Base-by-base conservation (phyloP, 164 flowering plant species). In the Dillenia turbinata region DNA sequence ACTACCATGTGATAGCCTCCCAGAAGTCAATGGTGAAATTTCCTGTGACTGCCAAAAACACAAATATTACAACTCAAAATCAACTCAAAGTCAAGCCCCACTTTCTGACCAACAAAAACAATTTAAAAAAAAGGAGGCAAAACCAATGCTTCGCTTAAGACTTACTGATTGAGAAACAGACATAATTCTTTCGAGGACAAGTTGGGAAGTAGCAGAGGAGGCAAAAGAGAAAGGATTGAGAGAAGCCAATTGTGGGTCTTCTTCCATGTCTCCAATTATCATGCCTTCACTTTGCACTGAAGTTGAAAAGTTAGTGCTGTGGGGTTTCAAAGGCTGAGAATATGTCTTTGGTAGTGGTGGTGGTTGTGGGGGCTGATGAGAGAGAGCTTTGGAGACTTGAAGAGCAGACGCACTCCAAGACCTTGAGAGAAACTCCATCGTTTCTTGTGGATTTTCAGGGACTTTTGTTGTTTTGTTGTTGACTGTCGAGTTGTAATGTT, bases 111-210 rank as follows among this genome's bases (percentile, higher is more conserved):
- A 61, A 12, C 1, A 12, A 57, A 47, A 9, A 3, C 33, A 54
- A n/a, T 1, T 12, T 10, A 12, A 33, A 58, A 9, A 59, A 7
- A 8, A 16, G 1, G 3, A 49, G 17, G 3, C 5, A 33, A 26
- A 2, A 26, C 40, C 40, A 5, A 26, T 26, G 40, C 40, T 5
- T 26, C 40, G 5, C 40, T 26, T 26, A 26, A 26, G 40, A 65
- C 89, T 77, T 52, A 85, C 91, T 13, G 95, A 83, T 64, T 85
- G 97, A 13, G 95, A 85, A 26, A 26, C 40, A 26, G 40, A 26
- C 88, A 90, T 77, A 49, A 90, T 90, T 46, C 93, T 82, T 17
- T 90, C 95, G 49, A 90, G 83, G 12, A 90, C 90, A 16, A 88
- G 83, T 73, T 88, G 95, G 2, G 97, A 82, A 54, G 94, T 85